Base-by-base conservation (phyloP, 2,329 filamentous ascomycete species). In the Penicillium janthinellum region DNA sequence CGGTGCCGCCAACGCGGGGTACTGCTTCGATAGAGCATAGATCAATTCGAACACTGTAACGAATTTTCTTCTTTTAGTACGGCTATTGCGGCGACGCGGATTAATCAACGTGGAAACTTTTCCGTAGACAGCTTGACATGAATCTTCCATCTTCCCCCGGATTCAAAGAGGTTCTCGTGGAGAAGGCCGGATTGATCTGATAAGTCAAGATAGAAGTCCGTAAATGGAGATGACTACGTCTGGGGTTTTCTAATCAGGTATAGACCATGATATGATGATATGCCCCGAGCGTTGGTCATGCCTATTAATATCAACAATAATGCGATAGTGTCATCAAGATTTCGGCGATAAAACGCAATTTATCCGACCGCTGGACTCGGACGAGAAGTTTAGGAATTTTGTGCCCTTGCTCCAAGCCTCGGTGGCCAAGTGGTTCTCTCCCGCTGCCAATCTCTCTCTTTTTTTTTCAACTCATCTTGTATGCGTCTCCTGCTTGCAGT, bases 261-360 rank as follows among this genome's bases (percentile, higher is more conserved):
- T 45, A n/a, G 42, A 15, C 22, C 12, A 25, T 28, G 22, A 45
- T 28, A 3, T 44, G 41, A 31, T 44, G 42, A n/a, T 45, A 25
- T 45, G 42, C 42, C 42, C 28, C 45, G 45, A 48, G 25, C 45
- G 45, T 35, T 34, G 45, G 25, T 10, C 28, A 12, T 8, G n/a
- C 25, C 28, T 48, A 48, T 34, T 31, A 31, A 48, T 48, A 48
- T 14, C 15, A 11, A 35, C 5, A 31, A 31, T 31, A 31, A 31
- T 31, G 28, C 28, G 28, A 35, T 35, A 17, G 45, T 49, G 45
- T 49, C 45, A 49, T 35, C 45, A 35, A 31, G 28, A 20, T 17
- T 49, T 49, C 45, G 45, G 45, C n/a, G 45, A 49, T 49, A 49
- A 49, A 49, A 35, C 11, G 28, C 45, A 35, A 44, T 42, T 49